Base-by-base conservation (phyloP, 2,329 filamentous ascomycete genomes). In the Phaeosphaeria sp. region DNA sequence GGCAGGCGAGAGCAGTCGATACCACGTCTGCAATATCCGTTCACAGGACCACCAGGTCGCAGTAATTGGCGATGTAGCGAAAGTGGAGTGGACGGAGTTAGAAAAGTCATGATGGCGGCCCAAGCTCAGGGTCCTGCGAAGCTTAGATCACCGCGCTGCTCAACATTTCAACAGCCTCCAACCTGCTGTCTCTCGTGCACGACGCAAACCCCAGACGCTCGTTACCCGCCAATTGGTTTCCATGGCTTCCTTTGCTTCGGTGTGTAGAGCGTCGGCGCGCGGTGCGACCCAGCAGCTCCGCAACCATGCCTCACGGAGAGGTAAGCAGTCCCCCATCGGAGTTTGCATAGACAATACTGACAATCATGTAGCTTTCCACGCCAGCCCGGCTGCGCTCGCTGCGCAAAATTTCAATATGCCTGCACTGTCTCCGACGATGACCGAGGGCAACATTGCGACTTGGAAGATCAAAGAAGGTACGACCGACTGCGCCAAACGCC, bases 381-480 rank as follows among this genome's bases (percentile, higher is more conserved):
- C 88, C 43, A 87, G 86, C 54, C 79, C 87, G 56, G 80, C 84
- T 67, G 83, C 82, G 69, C 83, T 89, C 68, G 92, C 90, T 50
- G 92, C 92, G 22, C 89, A 93, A 64, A 95, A 93, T 79, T 93
- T 96, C 80, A 90, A 88, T 54, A 96, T 96, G 93, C 92, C 92
- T 23, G 92, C 92, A 42, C 85, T 96, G 63, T 96, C 92, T 61
- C 92, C 92, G 55, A 96, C 92, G 56, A 96, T 96, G 92, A 96
- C 92, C 62, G 92, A 96, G 79, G 92, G 92, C 60, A 95, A 92
- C 79, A 96, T 96, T 72, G 86, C 90, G 48, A 86, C 80, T 60
- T 96, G 92, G 92, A 90, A 88, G 77, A 85, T 96, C 71, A 94
- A 94, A 79, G 92, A 96, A 81, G 92, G 82, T 80, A 73, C 59